Evolutionary conservation across 768 basidiomycete genomes (phyloP), one percentile per base, ranked within the genome.

Genomic region (Grammothele lineata): DNA sequence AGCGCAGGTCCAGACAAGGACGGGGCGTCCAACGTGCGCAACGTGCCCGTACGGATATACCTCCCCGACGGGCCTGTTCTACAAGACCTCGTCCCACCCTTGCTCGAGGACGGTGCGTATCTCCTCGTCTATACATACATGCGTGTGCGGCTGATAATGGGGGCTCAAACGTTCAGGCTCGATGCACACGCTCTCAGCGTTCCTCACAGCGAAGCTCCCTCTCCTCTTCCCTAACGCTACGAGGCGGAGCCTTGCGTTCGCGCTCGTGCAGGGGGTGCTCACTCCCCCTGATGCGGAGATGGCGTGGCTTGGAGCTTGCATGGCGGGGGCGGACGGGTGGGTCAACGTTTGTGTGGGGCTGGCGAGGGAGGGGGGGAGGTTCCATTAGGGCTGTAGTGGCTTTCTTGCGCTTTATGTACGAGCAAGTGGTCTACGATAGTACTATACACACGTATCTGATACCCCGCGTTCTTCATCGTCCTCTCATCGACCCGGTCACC

Each of bases 301-400:
- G 66, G 92, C 86, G 4, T 96, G 95, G 94, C 65, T 98, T n/a
- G 87, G 91, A 9, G 85, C 89, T 17, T 92, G 92, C 57, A 70
- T 97, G 66, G 81, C 85, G 11, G 93, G 92, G 7, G 91, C 92
- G 11, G 96, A 98, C 60, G 96, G 96, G 5, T 98, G 93, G 93
- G 75, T 95, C 23, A 87, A 89, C 62, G 74, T 97, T 43, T 94
- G 92, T 60, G 71, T 96, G 23, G 88, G 87, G 15, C 24, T 68
- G 33, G 45, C 60, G 33, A 56, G 58, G 21, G 59, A 63, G 22
- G 27, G 27, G 8, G 14, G 7, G 27, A 7, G 27, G 27, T 30
- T 7, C 14, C 27, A 7, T 7, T 30, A 30, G 27, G 27, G 27
- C n/a, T 30, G 27, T 7, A 14, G 27, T 14, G 27, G 8, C 8